Conservation (phyloP, 176 grass and related monocot species). For the Triticum aestivum region IWGSC_CS_RefSeq_v2.1 NC_057800.1:225627649-225628148, state of each 20-base stretch:
- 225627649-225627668: neutral
- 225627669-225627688: neutral
- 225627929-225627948: neutral
- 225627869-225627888: neutral
- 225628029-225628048: neutral
- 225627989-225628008: neutral
- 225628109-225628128: constrained; percentile 25
- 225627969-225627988: neutral
- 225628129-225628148: constrained; percentile 60
- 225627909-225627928: neutral
- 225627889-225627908: neutral
- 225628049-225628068: constrained; percentile 27
- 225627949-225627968: neutral
- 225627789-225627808: neutral
- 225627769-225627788: neutral
- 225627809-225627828: neutral
- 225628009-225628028: neutral
- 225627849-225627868: neutral
- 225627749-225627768: neutral
- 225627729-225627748: neutral
- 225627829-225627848: neutral
- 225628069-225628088: constrained; percentile 19
- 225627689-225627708: neutral
- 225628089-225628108: constrained; percentile 44
- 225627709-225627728: neutral